Base-by-base conservation (phyloP, 768 basidiomycete genomes). In the Gloeostereum incarnatum region DNA sequence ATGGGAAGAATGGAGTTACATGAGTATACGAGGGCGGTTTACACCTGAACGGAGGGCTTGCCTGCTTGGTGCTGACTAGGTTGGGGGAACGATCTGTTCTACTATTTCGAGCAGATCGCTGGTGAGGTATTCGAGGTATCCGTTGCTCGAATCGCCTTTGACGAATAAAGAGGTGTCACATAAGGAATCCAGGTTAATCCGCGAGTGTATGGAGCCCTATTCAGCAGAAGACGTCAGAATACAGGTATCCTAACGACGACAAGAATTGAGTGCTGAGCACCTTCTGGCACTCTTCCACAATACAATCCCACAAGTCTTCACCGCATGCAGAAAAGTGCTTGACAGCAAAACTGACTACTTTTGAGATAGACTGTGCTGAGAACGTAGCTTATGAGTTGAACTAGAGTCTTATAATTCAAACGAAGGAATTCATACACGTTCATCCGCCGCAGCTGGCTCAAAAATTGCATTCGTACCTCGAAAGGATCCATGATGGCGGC, bases 291-390 rank as follows among this genome's bases (percentile, higher is more conserved):
- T 93, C 88, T 53, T 94, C 90, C 18, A 91, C 60, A 26, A 94
- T 73, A 48, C 90, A 93, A 48, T 93, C 90, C 92, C 91, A 94
- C 8, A 94, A 58, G 56, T 96, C 90, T 50, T 94, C 90, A 5
- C 87, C 90, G 40, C 89, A 92, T 40, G 73, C 73, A 4, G 81
- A 66, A 38, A 83, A 91, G 51, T 85, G 81, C 55, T 91, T 91
- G 39, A 92, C 67, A 0, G 89, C 87, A 50, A 79, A 93, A 6
- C 71, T 68, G 22, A 93, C 91, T 24, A 86, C 82, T 56, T 83
- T 87, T 57, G 88, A 85, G 38, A 93, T 92, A 9, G 87, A 91
- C 50, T 78, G 79, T n/a, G n/a, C 51, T 90, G 88, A 20, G 88
- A 79, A 49, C 85, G 88, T 52, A 35, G 43, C 51, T n/a, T n/a